phyloP scores from a whole-genome alignment of 352 stramenopile species.

The Sclerospora graminicola region DNA sequence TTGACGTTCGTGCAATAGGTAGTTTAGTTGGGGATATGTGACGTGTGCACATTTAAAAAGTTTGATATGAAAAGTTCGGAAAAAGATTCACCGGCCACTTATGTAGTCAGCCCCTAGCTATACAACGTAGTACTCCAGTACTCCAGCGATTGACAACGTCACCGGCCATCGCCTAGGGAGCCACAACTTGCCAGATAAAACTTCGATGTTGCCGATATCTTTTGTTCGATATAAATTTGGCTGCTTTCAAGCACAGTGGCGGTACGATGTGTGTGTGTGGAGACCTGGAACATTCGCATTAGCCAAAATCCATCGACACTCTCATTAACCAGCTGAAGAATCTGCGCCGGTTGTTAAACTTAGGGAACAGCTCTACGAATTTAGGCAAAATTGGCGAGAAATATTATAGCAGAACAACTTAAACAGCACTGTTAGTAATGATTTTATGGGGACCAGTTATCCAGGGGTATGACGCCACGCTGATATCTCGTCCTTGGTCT shows the following conservation, averaged over 20 bases:
- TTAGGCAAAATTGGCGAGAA: not conserved
- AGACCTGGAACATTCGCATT: conserved; percentile 13
- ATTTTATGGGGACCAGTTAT: not conserved
- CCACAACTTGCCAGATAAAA: conserved; percentile 1
- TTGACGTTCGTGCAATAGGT: too few relatives aligned
- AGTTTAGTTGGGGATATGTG: conserved; percentile 3
- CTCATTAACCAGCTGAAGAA: conserved; percentile 1
- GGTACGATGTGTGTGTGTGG: conserved; percentile 6
- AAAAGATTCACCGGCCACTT: conserved; percentile 18
- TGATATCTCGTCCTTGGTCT: conserved; percentile 48
- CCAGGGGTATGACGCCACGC: conserved; percentile 31
- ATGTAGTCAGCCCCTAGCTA: conserved; percentile 7
- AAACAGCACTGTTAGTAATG: conserved; percentile 4
- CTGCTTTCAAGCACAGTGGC: not conserved
- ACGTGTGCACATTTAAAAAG: conserved; percentile 14
- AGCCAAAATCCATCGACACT: conserved; percentile 4
- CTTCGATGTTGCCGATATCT: not conserved
- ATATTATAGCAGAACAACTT: conserved; percentile 1
- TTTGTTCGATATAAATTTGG: conserved; percentile 28
- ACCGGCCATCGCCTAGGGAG: conserved; percentile 2
- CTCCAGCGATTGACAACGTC: not conserved
- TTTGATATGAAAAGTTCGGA: conserved; percentile 2
- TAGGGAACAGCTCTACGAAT: conserved; percentile 9
- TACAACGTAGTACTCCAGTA: not conserved
- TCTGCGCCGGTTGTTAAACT: not conserved